These are phyloP conservation scores for Abrus pulchellus DNA, from an alignment of 306 rosid species.

Conservation along the genomic window DNA sequence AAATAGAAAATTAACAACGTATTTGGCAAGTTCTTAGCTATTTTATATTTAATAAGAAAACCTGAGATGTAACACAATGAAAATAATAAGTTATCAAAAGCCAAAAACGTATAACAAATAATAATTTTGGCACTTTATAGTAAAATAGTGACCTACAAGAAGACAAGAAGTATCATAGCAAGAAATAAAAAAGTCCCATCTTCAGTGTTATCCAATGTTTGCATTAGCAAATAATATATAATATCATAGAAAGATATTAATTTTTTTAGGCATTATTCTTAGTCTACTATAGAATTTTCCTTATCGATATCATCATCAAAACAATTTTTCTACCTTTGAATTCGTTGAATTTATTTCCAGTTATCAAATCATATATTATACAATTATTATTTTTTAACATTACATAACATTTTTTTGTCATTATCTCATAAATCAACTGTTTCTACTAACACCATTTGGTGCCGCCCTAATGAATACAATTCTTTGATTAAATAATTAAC, in stretches of 20 bases:
- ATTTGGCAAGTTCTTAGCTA: too few relatives aligned
- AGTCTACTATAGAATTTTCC: constrained; percentile 1
- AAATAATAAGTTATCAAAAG: neutral
- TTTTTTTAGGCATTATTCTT: neutral
- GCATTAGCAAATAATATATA: neutral
- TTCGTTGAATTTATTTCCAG: neutral
- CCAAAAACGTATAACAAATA: neutral
- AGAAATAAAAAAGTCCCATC: neutral
- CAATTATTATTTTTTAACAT: neutral
- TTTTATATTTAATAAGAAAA: neutral
- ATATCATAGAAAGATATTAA: neutral
- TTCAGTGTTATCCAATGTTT: neutral
- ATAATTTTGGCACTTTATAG: neutral
- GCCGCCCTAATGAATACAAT: neutral
- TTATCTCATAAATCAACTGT: neutral
- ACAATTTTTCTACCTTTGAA: neutral
- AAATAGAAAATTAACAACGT: too few relatives aligned
- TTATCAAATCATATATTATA: neutral
- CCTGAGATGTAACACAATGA: neutral
- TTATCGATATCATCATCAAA: neutral
- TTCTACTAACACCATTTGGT: neutral
- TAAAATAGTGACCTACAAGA: neutral
- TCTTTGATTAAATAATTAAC: neutral
- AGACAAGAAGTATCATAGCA: neutral
- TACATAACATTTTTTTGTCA: neutral